phyloP scores from a whole-genome alignment of 2,329 filamentous ascomycete genomes.

The Biscogniauxia mediterranea region DNA sequence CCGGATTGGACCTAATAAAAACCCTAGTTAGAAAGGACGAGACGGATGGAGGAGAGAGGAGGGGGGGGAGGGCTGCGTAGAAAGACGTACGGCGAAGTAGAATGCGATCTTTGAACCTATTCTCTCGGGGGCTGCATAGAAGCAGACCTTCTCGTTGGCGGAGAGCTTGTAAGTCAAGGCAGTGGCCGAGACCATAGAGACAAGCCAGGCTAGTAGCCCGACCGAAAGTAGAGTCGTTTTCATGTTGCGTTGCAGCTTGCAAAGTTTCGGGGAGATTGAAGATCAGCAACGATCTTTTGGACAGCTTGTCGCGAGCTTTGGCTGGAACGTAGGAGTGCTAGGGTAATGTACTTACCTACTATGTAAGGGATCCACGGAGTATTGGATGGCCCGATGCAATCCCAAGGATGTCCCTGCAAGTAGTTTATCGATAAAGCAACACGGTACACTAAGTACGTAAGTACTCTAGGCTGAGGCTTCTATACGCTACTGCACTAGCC shows the following conservation, averaged over 20 bases:
- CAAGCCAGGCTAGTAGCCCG: conserved; percentile 69
- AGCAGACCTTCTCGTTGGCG: conserved; percentile 93
- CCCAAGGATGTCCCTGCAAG: neutral
- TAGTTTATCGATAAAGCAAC: neutral
- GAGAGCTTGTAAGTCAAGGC: conserved; percentile 90
- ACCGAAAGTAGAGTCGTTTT: conserved; percentile 60
- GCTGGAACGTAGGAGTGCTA: conserved; percentile 3
- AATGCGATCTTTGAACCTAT: conserved; percentile 89
- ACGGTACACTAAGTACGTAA: neutral
- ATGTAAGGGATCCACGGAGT: conserved; percentile 15
- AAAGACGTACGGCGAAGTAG: conserved; percentile 83
- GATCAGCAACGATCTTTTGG: conserved; percentile 16
- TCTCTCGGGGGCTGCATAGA: conserved; percentile 78
- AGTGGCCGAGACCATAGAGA: conserved; percentile 75
- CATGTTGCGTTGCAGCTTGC: conserved; percentile 50
- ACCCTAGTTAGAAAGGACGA: conserved; percentile 6
- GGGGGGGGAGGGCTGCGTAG: no score
- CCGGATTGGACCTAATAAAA: conserved; percentile 83
- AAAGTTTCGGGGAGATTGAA: conserved; percentile 12
- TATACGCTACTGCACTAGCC: neutral
- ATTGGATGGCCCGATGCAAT: conserved; percentile 13
- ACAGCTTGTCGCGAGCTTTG: conserved; percentile 24
- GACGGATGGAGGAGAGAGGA: neutral
- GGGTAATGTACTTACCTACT: neutral
- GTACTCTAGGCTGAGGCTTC: no score